Evolutionary conservation across 306 rosid species (phyloP).

Genomic region (peach (Prunus persica)): DNA sequence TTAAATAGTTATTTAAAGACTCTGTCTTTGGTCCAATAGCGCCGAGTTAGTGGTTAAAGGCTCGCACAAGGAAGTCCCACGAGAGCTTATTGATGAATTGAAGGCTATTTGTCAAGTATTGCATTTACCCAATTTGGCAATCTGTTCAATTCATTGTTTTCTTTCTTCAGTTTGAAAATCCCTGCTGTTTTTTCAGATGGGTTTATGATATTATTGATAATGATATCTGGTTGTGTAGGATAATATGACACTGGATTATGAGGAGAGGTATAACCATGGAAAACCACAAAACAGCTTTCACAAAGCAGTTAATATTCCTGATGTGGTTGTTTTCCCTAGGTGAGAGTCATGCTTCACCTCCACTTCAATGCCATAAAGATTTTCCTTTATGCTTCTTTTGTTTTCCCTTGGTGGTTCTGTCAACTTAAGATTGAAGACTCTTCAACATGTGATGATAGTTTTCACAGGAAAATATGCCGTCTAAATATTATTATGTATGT

Average conservation of each 20-base stretch:
- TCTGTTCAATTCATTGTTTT: not conserved
- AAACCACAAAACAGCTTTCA: conserved; percentile 93
- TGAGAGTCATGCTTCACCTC: conserved; percentile 24
- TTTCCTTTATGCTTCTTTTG: conserved; percentile 14
- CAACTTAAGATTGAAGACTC: not conserved
- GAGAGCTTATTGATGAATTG: conserved; percentile 63
- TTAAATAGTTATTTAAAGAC: not conserved
- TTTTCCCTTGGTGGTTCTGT: not conserved
- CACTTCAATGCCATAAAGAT: conserved; percentile 18
- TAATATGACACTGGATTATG: conserved; percentile 78
- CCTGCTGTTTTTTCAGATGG: not conserved
- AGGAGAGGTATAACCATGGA: conserved; percentile 86
- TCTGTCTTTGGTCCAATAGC: conserved; percentile 30
- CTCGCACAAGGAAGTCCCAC: conserved; percentile 50
- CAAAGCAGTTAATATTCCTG: conserved; percentile 87
- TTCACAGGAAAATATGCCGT: not conserved
- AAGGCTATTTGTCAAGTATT: conserved; percentile 68
- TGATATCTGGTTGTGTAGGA: conserved; percentile 41
- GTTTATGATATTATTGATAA: conserved; percentile 2
- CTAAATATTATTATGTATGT: not conserved
- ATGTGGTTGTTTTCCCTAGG: conserved; percentile 84
- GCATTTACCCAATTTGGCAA: not conserved
- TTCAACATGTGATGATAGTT: not conserved
- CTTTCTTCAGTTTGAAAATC: not conserved
- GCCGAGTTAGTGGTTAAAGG: conserved; percentile 67